Evolutionary conservation across 2,329 filamentous ascomycete species (phyloP), one percentile per base, ranked within the genome.

Genomic region (Colletotrichum australisinense): DNA sequence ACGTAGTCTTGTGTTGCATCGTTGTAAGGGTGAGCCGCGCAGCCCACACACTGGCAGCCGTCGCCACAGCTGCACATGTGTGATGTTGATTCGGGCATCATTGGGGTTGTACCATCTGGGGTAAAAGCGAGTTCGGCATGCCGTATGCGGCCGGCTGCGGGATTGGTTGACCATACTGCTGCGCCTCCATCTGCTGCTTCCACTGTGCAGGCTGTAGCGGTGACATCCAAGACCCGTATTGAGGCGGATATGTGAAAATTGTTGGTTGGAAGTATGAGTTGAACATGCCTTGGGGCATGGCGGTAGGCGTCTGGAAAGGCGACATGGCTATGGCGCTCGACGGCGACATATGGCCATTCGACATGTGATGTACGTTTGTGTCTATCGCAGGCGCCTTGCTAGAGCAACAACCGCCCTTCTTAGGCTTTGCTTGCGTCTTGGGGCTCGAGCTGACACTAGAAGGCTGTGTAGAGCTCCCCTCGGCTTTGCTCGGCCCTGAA

Each of bases 21-120:
- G 76, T 93, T 93, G 78, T 91, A 92, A 14, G 92, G 91, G 79
- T 93, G 92, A 2, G 89, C 89, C 5, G 90, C 86, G 78, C 92
- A 94, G 12, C 91, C 92, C 46, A 93, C 84, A 78, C 92, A 94
- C 76, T 91, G 87, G 76, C 92, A 94, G 32, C 84, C 84, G 67
- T 92, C 89, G 24, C 92, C 92, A 78, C 92, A 94, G 60, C 85
- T 85, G 77, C 92, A 94, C 67, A 81, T 83, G 58, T 83, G 83
- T 66, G 79, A 83, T 24, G 80, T 84, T 14, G 60, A 62, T 24
- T 67, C 68, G 32, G 68, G 76, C 80, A 79, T 79, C 52, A 76
- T 73, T 75, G 62, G 75, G 28, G 60, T 77, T 28, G 55, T 28
- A 58, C 55, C 68, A 16, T 67, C 65, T 4, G 71, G 46, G 3